Evolutionary conservation across 495 filamentous ascomycete genomes (phyloP), one percentile per base, ranked within the genome.

Genomic region (Xylaria scruposa): DNA sequence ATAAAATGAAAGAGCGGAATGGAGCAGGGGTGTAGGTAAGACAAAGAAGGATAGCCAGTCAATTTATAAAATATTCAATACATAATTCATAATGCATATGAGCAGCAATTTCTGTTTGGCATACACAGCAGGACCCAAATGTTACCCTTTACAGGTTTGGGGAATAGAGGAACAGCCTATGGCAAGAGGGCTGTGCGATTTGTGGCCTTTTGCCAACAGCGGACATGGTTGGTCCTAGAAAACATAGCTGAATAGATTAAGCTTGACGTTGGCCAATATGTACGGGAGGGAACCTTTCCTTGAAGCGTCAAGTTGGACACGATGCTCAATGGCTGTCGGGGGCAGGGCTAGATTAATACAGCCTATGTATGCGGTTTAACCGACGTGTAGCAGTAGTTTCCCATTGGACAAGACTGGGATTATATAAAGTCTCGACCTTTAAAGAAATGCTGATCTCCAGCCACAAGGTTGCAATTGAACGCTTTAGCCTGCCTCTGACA

Each of bases 1-100:
- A 51, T 49, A 47, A 42, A 42, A 54, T 59, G 49, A 51, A 60
- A 60, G 26, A 33, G 33, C 47, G 7, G 21, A 68, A 77, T 70
- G 70, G 73, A 17, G 63, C 53, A 44, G 58, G 58, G 49, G 68
- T 73, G 63, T 0, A 71, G 12, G 70, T 67, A 71, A 31, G 62
- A 71, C 70, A 67, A 71, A 71, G 61, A 60, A 66, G 62, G 53
- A 58, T 47, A 51, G 42, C 65, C 38, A 59, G 40, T 67, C 70
- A 73, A 72, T 72, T 63, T 61, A 51, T 62, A 69, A 49, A 44
- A 24, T 2, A 33, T 46, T 26, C 65, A 69, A 70, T 46, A 69
- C 70, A 71, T 42, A 72, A 54, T 73, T 71, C 68, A 72, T 56
- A 68, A 44, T 73, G 72, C 71, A 67, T 68, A 70, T 72, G 68